phyloP scores from a whole-genome alignment of 768 basidiomycete genomes.

The Cystofilobasidium macerans region DNA sequence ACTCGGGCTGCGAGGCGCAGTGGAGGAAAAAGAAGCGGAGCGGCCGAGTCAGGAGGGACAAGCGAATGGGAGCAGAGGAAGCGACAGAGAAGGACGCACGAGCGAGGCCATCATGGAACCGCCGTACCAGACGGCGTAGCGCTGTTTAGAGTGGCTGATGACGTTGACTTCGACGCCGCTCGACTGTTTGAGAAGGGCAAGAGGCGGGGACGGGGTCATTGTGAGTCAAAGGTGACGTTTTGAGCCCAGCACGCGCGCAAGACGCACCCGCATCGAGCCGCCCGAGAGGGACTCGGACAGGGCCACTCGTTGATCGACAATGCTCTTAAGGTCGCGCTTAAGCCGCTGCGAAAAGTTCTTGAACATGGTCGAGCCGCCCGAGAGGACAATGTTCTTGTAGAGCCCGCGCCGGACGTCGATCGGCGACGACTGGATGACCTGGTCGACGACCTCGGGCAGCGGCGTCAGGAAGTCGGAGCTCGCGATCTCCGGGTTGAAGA shows the following conservation, averaged over 20 bases:
- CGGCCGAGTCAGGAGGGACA: too few relatives aligned
- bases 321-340: constrained; percentile 84
- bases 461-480: constrained; percentile 96
- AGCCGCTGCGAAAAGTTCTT: constrained; percentile 95
- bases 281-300: constrained; percentile 64
- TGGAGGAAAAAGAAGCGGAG: too few relatives aligned
- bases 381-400: constrained; percentile 98
- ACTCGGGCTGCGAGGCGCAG: constrained; percentile 59
- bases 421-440: constrained; percentile 86
- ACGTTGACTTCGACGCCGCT: constrained; percentile 97
- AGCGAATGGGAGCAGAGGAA: constrained; percentile 7
- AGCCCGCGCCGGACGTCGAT: constrained; percentile 94
- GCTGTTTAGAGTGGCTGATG: constrained; percentile 93
- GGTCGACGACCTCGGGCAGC: constrained; percentile 87
- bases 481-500: constrained; percentile 98
- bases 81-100: neutral
- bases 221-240: too few relatives aligned
- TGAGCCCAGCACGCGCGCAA: neutral
- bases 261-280: constrained; percentile 57
- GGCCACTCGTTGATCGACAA: constrained; percentile 83
- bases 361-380: constrained; percentile 98
- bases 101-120: constrained; percentile 87
- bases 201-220: neutral
- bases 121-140: constrained; percentile 96
- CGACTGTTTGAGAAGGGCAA: constrained; percentile 50